A percentile compares a stretch with the other conserved stretches of the same genome.
Evolutionary conservation across 2,329 filamentous ascomycete genomes (phyloP).

Genomic region (Aspergillus sp.): DNA sequence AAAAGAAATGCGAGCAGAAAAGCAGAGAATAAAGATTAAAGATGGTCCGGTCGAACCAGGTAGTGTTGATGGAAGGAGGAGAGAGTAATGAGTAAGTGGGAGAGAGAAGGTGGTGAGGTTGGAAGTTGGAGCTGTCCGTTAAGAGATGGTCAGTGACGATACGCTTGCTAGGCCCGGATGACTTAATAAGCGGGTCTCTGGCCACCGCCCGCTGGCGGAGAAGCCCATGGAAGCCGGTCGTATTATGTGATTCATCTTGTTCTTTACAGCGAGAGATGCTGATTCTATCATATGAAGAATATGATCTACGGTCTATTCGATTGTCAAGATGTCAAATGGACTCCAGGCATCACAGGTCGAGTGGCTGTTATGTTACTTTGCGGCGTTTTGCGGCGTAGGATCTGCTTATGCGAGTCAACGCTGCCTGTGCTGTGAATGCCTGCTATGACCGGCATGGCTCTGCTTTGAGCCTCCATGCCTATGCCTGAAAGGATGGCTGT

Average conservation of each 20-base stretch:
- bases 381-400: neutral
- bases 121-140: slow-evolving; percentile 1
- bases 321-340: no score
- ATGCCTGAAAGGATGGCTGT: no score
- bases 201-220: slow-evolving; percentile 24
- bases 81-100: slow-evolving; percentile 3
- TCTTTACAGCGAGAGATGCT: neutral
- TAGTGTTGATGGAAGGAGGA: neutral
- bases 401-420: no score
- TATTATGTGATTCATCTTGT: slow-evolving; percentile 15
- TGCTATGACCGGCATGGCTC: no score
- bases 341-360: no score
- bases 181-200: slow-evolving; percentile 8
- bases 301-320: no score
- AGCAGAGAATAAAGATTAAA: neutral
- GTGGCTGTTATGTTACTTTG: no score
- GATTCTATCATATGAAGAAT: no score
- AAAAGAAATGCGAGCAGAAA: neutral
- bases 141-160: no score
- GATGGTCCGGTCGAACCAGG: neutral
- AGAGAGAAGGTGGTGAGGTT: slow-evolving; percentile 8
- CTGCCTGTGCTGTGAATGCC: no score
- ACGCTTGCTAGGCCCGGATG: no score
- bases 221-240: slow-evolving; percentile 35
- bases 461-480: no score